Base-by-base conservation (phyloP, 345 rosid genomes). In the Firmiana major region DNA sequence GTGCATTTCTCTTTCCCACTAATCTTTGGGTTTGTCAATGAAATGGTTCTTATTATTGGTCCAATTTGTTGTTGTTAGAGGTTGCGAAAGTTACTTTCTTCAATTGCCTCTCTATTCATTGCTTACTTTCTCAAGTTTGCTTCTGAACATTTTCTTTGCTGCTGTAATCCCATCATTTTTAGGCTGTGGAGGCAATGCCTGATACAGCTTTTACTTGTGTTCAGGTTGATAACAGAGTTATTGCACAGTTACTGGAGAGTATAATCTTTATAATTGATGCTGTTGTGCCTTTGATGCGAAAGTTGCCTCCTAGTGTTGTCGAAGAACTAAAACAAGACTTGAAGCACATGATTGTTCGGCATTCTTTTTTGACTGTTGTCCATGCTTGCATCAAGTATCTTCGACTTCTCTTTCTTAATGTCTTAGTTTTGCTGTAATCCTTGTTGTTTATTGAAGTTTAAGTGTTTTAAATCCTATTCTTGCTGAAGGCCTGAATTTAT, bases 261-360 rank as follows among this genome's bases (percentile, higher is more conserved):
- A 90, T 94, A 82, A 88, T 96, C 77, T 93, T 93, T 82, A 87
- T 96, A 73, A 89, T 96, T 68, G 91, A 93, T 84, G 87, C 99
- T 76, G 97, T 91, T 73, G 86, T 96, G 71, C 97, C 98, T 54
- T 84, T 92, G 82, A 90, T 92, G 75, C 89, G 90, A 77, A 96
- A 93, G 90, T 84, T 93, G 79, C 94, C 99, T 65, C 84, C 63
- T 46, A 87, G 78, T 87, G 87, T 96, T 73, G 80, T 82, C 57
- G 99, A 96, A 82, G 99, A 96, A 87, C 90, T 96, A 72, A 92
- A 91, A 80, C 99, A 94, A 87, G 99, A 96, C 83, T 85, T 96
- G 90, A 96, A 90, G 89, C 86, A 93, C 74, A 96, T 92, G 98
- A 92, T 96, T 69, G 91, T 91, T 79, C 97, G 95, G 6, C 97